Evolutionary conservation across 352 stramenopile species (phyloP).

Genomic region (Globisporangium emineosum): DNA sequence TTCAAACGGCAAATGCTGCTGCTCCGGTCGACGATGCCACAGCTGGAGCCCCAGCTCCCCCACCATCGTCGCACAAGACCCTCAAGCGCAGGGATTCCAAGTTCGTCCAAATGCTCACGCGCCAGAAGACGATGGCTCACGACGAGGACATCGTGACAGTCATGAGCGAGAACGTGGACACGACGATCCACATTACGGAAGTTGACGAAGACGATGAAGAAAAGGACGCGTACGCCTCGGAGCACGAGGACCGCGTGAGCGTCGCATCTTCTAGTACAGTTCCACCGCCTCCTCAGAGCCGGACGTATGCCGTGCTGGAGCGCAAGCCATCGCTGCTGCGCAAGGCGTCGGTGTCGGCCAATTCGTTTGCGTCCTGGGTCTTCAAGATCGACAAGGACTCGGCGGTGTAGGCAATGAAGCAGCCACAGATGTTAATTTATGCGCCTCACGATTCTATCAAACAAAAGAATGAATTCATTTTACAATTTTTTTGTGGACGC

Average conservation of each 20-base stretch:
- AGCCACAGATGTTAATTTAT: not conserved
- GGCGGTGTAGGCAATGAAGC: slow-evolving; percentile 7
- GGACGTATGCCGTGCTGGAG: slow-evolving; percentile 19
- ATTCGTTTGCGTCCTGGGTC: slow-evolving; percentile 17
- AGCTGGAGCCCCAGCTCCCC: slow-evolving; percentile 33
- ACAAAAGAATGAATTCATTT: not conserved
- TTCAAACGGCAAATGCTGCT: slow-evolving; percentile 25
- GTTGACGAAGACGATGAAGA: not conserved
- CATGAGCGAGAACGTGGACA: slow-evolving; percentile 17
- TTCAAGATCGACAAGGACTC: slow-evolving; percentile 17
- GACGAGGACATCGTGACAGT: slow-evolving; percentile 40
- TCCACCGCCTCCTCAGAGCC: slow-evolving; percentile 8
- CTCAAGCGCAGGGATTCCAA: slow-evolving; percentile 39
- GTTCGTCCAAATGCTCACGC: slow-evolving; percentile 28
- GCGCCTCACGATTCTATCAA: not conserved
- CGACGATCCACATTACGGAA: not conserved
- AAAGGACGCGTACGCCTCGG: not conserved
- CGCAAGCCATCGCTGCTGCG: slow-evolving; percentile 17
- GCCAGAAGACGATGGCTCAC: slow-evolving; percentile 20
- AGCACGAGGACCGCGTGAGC: not conserved
- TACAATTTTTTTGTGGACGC: not conserved
- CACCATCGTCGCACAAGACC: slow-evolving; percentile 25
- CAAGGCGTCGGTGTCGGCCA: slow-evolving; percentile 18
- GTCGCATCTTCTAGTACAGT: not conserved
- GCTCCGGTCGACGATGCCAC: slow-evolving; percentile 32